Conservation (phyloP, 495 filamentous ascomycete genomes). For the Xylaria scruposa region DNA sequence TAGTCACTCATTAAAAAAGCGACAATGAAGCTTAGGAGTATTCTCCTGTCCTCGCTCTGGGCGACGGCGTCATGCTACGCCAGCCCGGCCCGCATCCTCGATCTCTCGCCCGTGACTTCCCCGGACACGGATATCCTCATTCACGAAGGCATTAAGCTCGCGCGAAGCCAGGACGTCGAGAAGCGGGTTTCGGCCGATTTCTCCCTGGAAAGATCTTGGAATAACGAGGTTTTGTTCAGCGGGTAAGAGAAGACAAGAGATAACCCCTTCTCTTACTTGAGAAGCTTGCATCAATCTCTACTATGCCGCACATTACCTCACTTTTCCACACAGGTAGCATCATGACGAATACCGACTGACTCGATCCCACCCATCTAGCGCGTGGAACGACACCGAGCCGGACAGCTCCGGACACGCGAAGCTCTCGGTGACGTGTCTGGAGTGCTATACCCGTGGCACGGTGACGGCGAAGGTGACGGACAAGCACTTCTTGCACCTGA, state of each 20-base stretch:
- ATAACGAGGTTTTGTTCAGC: conserved; percentile 35
- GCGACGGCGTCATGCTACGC: neutral
- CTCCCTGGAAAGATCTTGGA: too few species aligned
- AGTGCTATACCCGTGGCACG: conserved; percentile 36
- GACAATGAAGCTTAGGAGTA: neutral
- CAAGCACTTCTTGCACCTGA: conserved; percentile 31
- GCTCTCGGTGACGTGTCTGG: conserved; percentile 31
- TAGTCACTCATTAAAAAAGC: neutral
- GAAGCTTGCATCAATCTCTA: neutral
- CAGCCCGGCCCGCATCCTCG: conserved; percentile 22
- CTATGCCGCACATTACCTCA: neutral
- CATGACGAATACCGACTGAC: neutral
- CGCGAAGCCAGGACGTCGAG: too few species aligned
- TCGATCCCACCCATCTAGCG: neutral
- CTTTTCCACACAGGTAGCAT: too few species aligned
- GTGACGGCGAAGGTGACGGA: conserved; percentile 33
- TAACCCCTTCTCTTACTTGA: neutral
- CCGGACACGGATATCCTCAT: too few species aligned
- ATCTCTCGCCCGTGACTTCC: conserved; percentile 13
- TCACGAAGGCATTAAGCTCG: too few species aligned
- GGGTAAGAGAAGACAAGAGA: conserved; percentile 24
- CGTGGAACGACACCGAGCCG: conserved; percentile 17
- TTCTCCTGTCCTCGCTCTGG: neutral
- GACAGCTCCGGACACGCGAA: conserved; percentile 27
- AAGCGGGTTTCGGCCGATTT: too few species aligned